Conservation (phyloP, 768 basidiomycete species). For the Russula sp. region DNA sequence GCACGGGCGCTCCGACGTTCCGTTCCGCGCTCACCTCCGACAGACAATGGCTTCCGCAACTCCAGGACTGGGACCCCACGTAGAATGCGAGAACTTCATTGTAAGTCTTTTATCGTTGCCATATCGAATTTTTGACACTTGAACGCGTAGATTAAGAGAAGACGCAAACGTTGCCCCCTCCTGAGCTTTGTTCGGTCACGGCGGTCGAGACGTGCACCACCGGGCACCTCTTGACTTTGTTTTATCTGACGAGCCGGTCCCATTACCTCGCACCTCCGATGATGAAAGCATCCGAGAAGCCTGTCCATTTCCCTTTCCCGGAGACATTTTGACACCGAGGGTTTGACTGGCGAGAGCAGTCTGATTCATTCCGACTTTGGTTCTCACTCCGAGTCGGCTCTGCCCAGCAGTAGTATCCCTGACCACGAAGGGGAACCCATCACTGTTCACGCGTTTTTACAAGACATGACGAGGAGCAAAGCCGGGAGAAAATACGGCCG, state of each 20-base stretch:
- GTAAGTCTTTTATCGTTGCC: conserved; percentile 5
- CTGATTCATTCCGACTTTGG: background rate
- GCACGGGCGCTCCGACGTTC: too few relatives aligned
- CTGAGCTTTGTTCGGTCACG: conserved; percentile 1
- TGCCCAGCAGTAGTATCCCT: background rate
- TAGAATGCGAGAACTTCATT: conserved; percentile 8
- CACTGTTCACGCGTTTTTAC: conserved; percentile 19
- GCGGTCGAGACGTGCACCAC: background rate
- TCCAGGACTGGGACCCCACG: background rate
- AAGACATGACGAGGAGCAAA: conserved; percentile 5
- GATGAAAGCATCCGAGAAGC: background rate
- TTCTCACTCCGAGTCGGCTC: background rate
- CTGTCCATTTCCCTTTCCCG: background rate
- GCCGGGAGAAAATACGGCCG: conserved; percentile 17
- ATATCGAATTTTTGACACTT: background rate
- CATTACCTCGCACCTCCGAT: background rate
- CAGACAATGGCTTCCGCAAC: background rate
- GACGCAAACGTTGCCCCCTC: conserved; percentile 19
- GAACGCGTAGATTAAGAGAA: conserved; percentile 20
- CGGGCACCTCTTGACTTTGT: background rate
- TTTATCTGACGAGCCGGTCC: background rate
- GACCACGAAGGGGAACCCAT: background rate
- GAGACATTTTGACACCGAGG: background rate
- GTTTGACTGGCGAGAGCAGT: background rate
- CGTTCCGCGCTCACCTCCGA: too few relatives aligned